These are phyloP conservation scores for Lactuca sativa DNA, from an alignment of 129 eudicot species.

Conservation along the genomic window DNA sequence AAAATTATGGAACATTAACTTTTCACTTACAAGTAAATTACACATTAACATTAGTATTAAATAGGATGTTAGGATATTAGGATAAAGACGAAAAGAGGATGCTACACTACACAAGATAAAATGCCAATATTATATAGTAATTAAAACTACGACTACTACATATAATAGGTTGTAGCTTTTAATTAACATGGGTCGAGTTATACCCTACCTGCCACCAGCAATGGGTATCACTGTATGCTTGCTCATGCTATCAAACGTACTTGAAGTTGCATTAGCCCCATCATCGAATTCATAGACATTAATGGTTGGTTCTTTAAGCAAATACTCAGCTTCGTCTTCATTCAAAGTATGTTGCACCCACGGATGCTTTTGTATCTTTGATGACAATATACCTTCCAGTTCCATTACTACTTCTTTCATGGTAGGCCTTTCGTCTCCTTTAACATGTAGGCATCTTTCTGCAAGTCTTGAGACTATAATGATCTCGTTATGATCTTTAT, in stretches of 20 bases:
- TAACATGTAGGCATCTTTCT: constrained; percentile 28
- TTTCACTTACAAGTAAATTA: no score
- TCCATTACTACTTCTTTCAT: constrained; percentile 44
- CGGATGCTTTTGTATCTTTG: constrained; percentile 36
- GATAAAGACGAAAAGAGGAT: no score
- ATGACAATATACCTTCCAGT: constrained; percentile 30
- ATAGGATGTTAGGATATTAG: no score
- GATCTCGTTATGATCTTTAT: constrained; percentile 23
- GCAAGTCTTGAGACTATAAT: constrained; percentile 29
- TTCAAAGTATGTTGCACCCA: constrained; percentile 23
- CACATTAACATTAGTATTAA: no score
- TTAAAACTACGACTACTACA: no score
- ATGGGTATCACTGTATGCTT: constrained; percentile 17
- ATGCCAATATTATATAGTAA: no score
- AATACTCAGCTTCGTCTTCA: constrained; percentile 27
- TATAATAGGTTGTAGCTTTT: no score
- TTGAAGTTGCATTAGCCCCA: background rate
- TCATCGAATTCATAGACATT: background rate
- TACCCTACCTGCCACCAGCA: constrained; percentile 29
- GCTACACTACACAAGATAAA: no score
- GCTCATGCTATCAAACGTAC: constrained; percentile 25
- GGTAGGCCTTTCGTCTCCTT: constrained; percentile 39
- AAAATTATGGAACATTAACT: no score
- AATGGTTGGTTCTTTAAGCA: constrained; percentile 19
- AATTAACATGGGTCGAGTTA: no score